phyloP scores from a whole-genome alignment of 176 grass and related monocot genomes.

The Triticum urartu region DNA sequence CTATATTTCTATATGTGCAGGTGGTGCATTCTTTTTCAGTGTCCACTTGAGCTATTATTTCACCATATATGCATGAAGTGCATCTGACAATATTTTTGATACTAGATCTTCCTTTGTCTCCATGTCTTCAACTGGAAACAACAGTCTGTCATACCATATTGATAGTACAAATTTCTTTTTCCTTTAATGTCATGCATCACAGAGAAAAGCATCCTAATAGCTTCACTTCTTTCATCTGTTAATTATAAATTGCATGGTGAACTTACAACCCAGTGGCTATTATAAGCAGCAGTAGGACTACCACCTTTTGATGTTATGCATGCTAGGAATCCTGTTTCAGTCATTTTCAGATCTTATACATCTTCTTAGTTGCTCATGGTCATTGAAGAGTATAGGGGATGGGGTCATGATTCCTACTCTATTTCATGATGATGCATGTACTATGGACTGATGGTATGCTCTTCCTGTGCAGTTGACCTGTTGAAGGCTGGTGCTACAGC shows the following conservation, averaged over 20 bases:
- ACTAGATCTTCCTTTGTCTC: background rate
- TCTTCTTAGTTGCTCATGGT: background rate
- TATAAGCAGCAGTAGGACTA: background rate
- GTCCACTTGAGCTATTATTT: background rate
- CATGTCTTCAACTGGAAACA: background rate
- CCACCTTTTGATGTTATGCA: background rate
- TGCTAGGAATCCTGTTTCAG: background rate
- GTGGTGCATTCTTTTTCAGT: background rate
- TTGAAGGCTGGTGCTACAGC: slow-evolving; percentile 64
- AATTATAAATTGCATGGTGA: background rate
- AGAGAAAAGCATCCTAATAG: background rate
- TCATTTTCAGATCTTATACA: background rate
- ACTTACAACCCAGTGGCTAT: background rate
- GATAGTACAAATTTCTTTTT: background rate
- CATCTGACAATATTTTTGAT: background rate
- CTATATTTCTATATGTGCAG: background rate
- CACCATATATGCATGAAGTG: background rate
- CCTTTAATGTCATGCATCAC: background rate
- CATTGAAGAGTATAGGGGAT: background rate
- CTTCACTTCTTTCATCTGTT: background rate
- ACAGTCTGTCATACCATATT: background rate
- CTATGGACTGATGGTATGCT: background rate
- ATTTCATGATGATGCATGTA: background rate
- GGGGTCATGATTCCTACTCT: background rate
- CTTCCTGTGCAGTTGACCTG: slow-evolving; percentile 56